Percentiles rank a stretch among this genome's conserved stretches.
These are phyloP conservation scores for Colletotrichum horii DNA, from an alignment of 2,329 filamentous ascomycete species.

Conservation along the genomic window DNA sequence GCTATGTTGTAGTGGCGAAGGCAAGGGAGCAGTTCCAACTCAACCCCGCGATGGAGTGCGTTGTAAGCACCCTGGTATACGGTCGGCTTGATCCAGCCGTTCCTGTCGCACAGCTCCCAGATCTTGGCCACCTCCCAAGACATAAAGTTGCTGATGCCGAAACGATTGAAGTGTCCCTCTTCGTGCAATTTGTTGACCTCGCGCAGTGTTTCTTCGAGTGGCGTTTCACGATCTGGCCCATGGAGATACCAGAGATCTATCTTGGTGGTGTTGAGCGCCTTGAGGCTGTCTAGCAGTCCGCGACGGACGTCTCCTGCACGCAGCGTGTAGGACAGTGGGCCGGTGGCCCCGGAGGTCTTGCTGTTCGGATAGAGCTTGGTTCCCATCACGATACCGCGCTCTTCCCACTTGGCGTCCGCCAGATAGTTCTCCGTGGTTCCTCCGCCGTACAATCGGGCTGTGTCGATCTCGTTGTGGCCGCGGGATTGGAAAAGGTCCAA, in stretches of 20 bases:
- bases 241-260: constrained; percentile 59
- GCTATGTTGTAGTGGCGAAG: neutral
- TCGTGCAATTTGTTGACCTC: neutral
- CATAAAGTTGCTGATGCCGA: neutral
- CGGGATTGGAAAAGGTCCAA: neutral
- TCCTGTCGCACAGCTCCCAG: constrained; percentile 66
- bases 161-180: neutral
- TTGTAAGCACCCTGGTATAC: constrained; percentile 78
- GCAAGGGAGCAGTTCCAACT: constrained; percentile 52
- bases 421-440: constrained; percentile 66
- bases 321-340: neutral
- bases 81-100: constrained; percentile 73
- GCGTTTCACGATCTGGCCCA: constrained; percentile 62
- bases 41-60: constrained; percentile 60
- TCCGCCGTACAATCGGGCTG: constrained; percentile 67
- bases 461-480: constrained; percentile 68
- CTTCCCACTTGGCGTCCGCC: constrained; percentile 40
- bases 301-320: neutral
- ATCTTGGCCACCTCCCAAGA: neutral
- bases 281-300: constrained; percentile 31
- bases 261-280: constrained; percentile 41
- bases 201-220: constrained; percentile 54
- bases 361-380: constrained; percentile 44
- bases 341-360: neutral
- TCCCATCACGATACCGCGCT: constrained; percentile 43